Evolutionary conservation across 495 filamentous ascomycete genomes (phyloP), one percentile per base, ranked within the genome.

Genomic region (Chaetomium tenue): DNA sequence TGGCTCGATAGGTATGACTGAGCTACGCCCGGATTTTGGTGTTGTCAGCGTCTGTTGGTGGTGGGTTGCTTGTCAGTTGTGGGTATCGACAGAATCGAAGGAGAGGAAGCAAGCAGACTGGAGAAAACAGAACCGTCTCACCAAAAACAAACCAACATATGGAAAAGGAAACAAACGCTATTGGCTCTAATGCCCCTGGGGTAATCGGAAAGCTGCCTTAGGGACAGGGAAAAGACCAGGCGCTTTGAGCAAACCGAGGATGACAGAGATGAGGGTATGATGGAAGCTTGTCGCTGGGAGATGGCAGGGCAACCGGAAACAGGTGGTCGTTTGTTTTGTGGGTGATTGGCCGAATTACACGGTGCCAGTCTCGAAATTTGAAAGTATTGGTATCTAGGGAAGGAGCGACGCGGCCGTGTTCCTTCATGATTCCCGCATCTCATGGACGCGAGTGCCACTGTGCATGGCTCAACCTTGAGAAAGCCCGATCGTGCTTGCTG

Each of bases 211-310:
- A 37, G 46, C 26, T 62, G 48, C 39, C 47, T 16, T 70, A 66
- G 68, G 62, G 54, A 57, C 42, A 47, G 46, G 63, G 54, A 39
- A 58, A 61, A 63, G 58, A 63, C 57, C 61, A 63, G 55, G 56
- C 55, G 50, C 47, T 62, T 68, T 65, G 44, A 52, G 26, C 52
- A 58, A 68, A 64, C 61, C 28, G 39, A 37, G 30, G 33, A 28
- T 47, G n/a, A 52, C 13, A 55, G 48, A 39, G 16, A 11, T 46
- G 40, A 44, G 58, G 16, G 58, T 25, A 5, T 20, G 33, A 42
- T n/a, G n/a, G 56, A 23, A n/a, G 20, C 39, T 25, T 44, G 40
- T 18, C 16, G 40, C 33, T 44, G 40, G 40, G 18, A 44, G 40
- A 18, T 44, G 40, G 15, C 1, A 44, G 3, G 30, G 30, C 7